Evolutionary conservation across 2,329 filamentous ascomycete genomes (phyloP), one percentile per base, ranked within the genome.

Genomic region (Aspergillus pseudotamarii): DNA sequence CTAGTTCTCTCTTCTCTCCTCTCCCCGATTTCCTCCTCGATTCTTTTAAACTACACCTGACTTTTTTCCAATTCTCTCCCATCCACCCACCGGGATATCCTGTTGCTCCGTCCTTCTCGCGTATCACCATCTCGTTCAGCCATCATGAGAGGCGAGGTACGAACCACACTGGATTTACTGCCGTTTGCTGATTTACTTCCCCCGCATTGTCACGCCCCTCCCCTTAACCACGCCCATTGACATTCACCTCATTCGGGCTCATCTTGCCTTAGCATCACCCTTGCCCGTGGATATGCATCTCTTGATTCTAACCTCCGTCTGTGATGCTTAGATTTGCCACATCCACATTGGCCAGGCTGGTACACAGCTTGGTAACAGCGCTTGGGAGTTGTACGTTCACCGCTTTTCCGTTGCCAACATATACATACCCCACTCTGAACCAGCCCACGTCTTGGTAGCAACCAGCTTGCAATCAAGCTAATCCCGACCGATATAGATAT

Each of bases 301-400:
- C 43, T 30, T 30, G 26, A 64, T 59, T 45, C 64, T 69, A 61
- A 70, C 55, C 1, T 43, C 6, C 63, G 32, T 57, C 60, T 58
- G 51, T 10, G 8, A n/a, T 28, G 6, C 59, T 45, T 69, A 89
- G 87, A 85, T 90, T 76, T 85, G 85, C 75, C 88, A 90, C 78
- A 80, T 90, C 71, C 87, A 89, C 76, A 87, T 90, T 77, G 88
- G 88, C 78, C 88, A 90, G 80, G 88, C 88, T 78, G 88, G 88
- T 77, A 84, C 82, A 60, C 88, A 90, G 82, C 84, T 90, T 64
- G 88, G 88, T 72, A 89, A 89, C 80, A 86, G 84, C 73, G 88
- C 87, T 70, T 90, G 88, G 88, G 87, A 90, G 79, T 83, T 89
- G 88, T 89, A 85, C 69, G 86, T 77, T 67, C 69, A 75, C 72